Percentiles rank a stretch among this genome's conserved stretches.
These are phyloP conservation scores for Tanozyma kutaoensis DNA, from an alignment of 805 yeast genomes.

Conservation along the genomic window DNA sequence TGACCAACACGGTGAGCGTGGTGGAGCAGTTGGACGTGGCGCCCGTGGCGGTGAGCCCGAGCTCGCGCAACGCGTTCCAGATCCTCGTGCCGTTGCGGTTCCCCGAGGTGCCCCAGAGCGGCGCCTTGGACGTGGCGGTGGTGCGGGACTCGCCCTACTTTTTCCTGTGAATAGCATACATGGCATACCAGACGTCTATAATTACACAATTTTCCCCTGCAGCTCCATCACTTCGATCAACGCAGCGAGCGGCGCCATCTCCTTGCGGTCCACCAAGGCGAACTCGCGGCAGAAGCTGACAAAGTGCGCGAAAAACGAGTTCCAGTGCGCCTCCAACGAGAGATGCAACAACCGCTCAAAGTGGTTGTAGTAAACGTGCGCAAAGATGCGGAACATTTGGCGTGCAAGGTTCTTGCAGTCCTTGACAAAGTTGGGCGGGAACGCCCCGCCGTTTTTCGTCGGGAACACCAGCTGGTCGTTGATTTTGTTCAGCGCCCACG, in stretches of 20 bases:
- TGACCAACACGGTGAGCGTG: slow-evolving; percentile 63
- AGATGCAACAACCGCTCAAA: slow-evolving; percentile 88
- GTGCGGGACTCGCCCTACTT: slow-evolving; percentile 70
- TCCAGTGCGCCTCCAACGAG: slow-evolving; percentile 94
- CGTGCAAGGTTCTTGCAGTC: slow-evolving; percentile 79
- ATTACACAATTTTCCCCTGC: slow-evolving; percentile 66
- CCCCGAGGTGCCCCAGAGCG: slow-evolving; percentile 67
- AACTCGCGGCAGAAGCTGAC: slow-evolving; percentile 79
- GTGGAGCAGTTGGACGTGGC: slow-evolving; percentile 19
- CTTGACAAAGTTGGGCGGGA: slow-evolving; percentile 72
- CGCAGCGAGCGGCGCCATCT: slow-evolving; percentile 64
- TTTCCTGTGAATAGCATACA: slow-evolving; percentile 28
- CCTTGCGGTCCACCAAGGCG: slow-evolving; percentile 64
- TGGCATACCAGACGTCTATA: background rate
- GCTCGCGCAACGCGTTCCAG: slow-evolving; percentile 16
- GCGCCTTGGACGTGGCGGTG: slow-evolving; percentile 67
- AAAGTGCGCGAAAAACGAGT: slow-evolving; percentile 91
- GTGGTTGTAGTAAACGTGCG: slow-evolving; percentile 89
- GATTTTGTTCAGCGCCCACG: slow-evolving; percentile 80
- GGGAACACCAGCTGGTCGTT: slow-evolving; percentile 89
- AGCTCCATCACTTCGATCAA: slow-evolving; percentile 69
- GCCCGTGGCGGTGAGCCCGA: slow-evolving; percentile 9
- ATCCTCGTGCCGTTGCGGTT: slow-evolving; percentile 56
- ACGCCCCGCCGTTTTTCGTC: slow-evolving; percentile 78
- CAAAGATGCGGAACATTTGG: slow-evolving; percentile 92